phyloP scores from a whole-genome alignment of 1,139 yeast genomes.

The Yamadazyma membranifaciens region DNA sequence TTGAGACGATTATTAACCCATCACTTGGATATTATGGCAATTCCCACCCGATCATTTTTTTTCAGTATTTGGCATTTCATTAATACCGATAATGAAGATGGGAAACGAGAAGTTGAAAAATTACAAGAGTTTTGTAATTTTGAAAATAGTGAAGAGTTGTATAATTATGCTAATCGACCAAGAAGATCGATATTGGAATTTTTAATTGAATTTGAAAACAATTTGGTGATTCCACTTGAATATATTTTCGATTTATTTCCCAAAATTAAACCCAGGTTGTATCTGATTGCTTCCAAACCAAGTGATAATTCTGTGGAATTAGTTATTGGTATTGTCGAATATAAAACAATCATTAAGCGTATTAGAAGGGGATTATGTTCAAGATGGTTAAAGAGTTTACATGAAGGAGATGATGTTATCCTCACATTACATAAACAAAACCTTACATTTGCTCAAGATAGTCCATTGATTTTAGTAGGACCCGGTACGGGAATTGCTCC shows the following conservation, averaged over 20 bases:
- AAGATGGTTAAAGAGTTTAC: conserved; percentile 60
- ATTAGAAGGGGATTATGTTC: conserved; percentile 84
- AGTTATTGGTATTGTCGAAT: conserved; percentile 82
- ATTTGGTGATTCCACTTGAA: conserved; percentile 67
- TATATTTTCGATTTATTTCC: conserved; percentile 79
- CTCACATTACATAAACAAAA: conserved; percentile 55
- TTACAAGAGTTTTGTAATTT: conserved; percentile 71
- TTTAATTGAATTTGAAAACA: conserved; percentile 71
- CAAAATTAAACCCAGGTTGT: conserved; percentile 71
- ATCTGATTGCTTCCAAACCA: conserved; percentile 35
- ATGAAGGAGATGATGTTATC: conserved; percentile 47
- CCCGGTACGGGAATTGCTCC: conserved; percentile 97
- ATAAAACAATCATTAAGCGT: conserved; percentile 75
- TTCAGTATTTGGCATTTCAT: conserved; percentile 71
- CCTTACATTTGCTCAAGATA: conserved; percentile 27
- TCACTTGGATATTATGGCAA: conserved; percentile 77
- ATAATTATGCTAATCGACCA: conserved; percentile 88
- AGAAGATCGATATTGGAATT: conserved; percentile 85
- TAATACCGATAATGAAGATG: conserved; percentile 43
- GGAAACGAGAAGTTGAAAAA: conserved; percentile 67
- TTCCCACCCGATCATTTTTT: conserved; percentile 85
- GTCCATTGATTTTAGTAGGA: conserved; percentile 70
- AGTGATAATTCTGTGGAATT: conserved; percentile 48
- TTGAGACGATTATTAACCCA: conserved; percentile 70
- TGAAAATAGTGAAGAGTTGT: conserved; percentile 75